Evolutionary conservation across 2,329 filamentous ascomycete genomes (phyloP).

Genomic region (Escovopsis weberi): DNA sequence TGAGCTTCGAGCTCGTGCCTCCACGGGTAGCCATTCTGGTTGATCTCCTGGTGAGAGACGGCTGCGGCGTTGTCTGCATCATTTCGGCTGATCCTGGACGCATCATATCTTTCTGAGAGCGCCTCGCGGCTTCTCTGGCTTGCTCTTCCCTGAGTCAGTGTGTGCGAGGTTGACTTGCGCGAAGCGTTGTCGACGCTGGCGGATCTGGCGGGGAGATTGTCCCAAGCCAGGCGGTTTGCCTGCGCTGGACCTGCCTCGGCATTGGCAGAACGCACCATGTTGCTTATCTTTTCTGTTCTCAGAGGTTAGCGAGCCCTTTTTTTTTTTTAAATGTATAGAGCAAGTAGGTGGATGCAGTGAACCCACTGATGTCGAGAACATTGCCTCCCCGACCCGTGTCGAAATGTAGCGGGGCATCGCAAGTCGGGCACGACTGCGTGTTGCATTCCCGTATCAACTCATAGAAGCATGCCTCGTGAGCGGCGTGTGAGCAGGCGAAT

Average conservation of each 20-base stretch:
- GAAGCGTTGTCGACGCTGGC: conserved; percentile 32
- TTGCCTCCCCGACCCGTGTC: conserved; percentile 90
- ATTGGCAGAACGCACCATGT: conserved; percentile 68
- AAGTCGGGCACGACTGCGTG: conserved; percentile 85
- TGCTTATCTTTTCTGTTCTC: conserved; percentile 75
- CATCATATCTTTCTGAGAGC: conserved; percentile 29
- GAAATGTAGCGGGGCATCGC: conserved; percentile 78
- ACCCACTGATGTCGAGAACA: conserved; percentile 72
- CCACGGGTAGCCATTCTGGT: conserved; percentile 52
- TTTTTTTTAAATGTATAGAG: too few relatives aligned
- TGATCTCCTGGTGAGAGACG: conserved; percentile 63
- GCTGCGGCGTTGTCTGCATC: conserved; percentile 65
- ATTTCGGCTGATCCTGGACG: conserved; percentile 51
- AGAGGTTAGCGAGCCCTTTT: conserved; percentile 12
- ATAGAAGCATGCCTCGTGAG: conserved; percentile 97
- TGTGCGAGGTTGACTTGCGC: conserved; percentile 20
- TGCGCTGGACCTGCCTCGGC: conserved; percentile 44
- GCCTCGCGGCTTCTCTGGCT: conserved; percentile 34
- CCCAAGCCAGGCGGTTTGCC: conserved; percentile 53
- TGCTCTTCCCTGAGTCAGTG: conserved; percentile 13
- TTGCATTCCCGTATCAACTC: conserved; percentile 95
- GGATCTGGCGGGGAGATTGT: conserved; percentile 41
- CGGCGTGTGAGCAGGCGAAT: conserved; percentile 92
- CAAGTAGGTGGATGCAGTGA: conserved; percentile 9
- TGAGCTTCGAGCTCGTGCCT: conserved; percentile 92